Base-by-base conservation (phyloP, 2,329 filamentous ascomycete genomes). In the Cordyceps tenuipes region DNA sequence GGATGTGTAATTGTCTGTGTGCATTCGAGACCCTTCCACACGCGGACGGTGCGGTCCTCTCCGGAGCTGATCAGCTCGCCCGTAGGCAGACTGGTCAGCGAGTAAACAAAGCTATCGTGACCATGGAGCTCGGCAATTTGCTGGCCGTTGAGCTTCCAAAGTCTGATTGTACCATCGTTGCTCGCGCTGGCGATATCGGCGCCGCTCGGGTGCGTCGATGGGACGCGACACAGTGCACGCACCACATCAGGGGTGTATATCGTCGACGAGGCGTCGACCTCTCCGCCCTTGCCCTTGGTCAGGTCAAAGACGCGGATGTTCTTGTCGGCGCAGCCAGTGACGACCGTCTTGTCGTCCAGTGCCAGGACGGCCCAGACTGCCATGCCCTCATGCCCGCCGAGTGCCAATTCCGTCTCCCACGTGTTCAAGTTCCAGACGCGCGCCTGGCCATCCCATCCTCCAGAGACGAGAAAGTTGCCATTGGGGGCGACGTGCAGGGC, bases 1-100 rank as follows among this genome's bases (percentile, higher is more conserved):
- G 94, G 94, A 68, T 97, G 91, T 1, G 93, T 97, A 64, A 99
- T 97, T 44, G 93, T 97, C 73, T 99, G 94, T 50, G 96, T 76
- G 70, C 93, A 97, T 60, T 91, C 81, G 15, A 78, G 82, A 49
- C 88, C 89, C 66, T 83, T 87, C 94, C 95, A 99, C 70, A 99
- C 79, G 57, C 91, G 84, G 39, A 96, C 84, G 0, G 94, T 97
- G n/a, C 94, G 84, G 73, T 99, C 94, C 73, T 99, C 94, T 19
- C 91, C 91, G 2, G 91, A 86, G 72, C 93, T 97, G 53, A 95
- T 88, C 34, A 99, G 79, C 69, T 97, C 91, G 6, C 93, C 93
- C 0, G 88, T 86, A 0, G 93, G 89, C 10, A 96, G 76, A 23
- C 83, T 81, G 1, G 88, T 81, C 15, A 99, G 76, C 7, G 89